Conservation (phyloP, 2,329 filamentous ascomycete species). For the Rachicladosporium sp. region DNA sequence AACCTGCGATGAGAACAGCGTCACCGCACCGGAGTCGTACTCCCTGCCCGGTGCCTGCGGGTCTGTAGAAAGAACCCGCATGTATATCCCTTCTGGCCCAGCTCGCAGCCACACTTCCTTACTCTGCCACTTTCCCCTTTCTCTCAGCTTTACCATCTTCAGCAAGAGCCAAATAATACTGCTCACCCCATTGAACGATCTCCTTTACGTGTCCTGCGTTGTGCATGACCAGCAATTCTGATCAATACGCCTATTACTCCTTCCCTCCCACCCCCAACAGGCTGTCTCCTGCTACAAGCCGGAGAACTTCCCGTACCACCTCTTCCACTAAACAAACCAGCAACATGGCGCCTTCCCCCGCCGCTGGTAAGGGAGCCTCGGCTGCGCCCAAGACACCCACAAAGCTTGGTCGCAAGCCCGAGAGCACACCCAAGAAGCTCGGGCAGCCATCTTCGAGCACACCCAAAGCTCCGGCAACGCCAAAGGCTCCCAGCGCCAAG, state of each 20-base stretch:
- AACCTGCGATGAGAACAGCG: no score
- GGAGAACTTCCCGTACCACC: constrained; percentile 5
- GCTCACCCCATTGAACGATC: no score
- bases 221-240: constrained; percentile 38
- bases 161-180: no score
- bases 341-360: constrained; percentile 38
- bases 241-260: constrained; percentile 40
- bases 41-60: no score
- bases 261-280: constrained; percentile 38
- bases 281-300: constrained; percentile 20
- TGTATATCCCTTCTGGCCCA: no score
- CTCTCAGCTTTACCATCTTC: no score
- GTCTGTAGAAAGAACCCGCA: no score
- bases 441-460: constrained; percentile 25
- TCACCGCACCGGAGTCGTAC: no score
- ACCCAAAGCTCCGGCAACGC: constrained; percentile 12
- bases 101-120: no score
- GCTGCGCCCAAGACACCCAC: constrained; percentile 38
- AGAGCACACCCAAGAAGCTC: constrained; percentile 26
- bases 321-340: constrained; percentile 10
- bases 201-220: constrained; percentile 6
- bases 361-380: constrained; percentile 34
- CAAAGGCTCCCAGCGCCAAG: constrained; percentile 16
- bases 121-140: no score
- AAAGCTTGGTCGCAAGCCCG: constrained; percentile 35